Conservation (phyloP, 176 grass and related monocot genomes). For the Canna indica region DNA sequence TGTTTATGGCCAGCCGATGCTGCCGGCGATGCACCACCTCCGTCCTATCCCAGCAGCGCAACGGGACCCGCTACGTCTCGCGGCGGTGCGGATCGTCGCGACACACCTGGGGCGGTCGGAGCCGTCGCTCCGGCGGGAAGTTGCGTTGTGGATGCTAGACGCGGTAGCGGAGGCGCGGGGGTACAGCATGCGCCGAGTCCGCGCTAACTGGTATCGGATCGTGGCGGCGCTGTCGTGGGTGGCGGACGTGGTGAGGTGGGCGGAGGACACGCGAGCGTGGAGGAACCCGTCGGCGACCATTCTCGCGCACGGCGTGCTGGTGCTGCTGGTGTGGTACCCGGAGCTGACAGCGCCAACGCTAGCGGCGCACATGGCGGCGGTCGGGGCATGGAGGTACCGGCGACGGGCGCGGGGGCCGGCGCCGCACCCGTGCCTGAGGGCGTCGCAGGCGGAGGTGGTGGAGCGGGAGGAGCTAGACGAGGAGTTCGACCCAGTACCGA, state of each 20-base stretch:
- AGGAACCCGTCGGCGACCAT: conserved; percentile 50
- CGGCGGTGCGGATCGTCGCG: conserved; percentile 47
- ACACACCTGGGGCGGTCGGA: conserved; percentile 53
- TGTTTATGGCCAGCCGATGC: conserved; percentile 42
- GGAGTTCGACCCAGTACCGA: conserved; percentile 75
- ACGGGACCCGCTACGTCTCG: conserved; percentile 46
- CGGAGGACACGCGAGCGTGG: conserved; percentile 57
- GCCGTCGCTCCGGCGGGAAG: conserved; percentile 71
- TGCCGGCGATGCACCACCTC: conserved; percentile 66
- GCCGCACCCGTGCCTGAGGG: conserved; percentile 52
- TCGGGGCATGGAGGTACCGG: conserved; percentile 55
- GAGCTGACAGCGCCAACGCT: conserved; percentile 60
- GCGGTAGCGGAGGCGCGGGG: conserved; percentile 48
- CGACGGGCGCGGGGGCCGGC: conserved; percentile 28
- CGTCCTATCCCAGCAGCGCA: conserved; percentile 31
- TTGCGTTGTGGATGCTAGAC: conserved; percentile 69
- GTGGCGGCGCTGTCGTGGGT: conserved; percentile 53
- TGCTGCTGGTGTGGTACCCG: conserved; percentile 81
- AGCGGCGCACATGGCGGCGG: conserved; percentile 37
- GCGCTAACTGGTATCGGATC: conserved; percentile 75
- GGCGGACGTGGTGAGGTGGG: conserved; percentile 41
- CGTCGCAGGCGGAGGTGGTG: conserved; percentile 54
- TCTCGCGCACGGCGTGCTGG: conserved; percentile 59
- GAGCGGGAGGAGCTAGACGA: conserved; percentile 87
- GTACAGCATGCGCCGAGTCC: conserved; percentile 93